Evolutionary conservation across 176 grass and related monocot species (phyloP).

Genomic region (Chrysopogon serrulatus): DNA sequence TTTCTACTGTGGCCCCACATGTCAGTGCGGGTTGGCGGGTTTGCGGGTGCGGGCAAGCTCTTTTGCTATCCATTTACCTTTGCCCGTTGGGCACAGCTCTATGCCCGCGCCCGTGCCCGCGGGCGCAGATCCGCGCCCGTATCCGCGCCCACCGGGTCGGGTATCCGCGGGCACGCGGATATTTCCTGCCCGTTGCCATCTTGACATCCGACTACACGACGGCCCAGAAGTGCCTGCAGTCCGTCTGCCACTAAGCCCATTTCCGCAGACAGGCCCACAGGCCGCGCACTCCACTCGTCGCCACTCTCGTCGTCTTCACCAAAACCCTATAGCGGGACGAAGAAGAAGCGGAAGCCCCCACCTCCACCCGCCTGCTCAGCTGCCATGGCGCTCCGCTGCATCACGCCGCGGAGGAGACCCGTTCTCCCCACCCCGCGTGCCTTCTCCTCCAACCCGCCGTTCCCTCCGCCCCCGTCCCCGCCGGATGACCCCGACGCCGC

Average conservation of each 20-base stretch:
- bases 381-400: slow-evolving; percentile 45
- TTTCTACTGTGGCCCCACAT: too few relatives aligned
- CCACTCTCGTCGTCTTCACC: background rate
- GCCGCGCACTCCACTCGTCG: background rate
- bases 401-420: slow-evolving; percentile 6
- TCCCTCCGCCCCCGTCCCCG: slow-evolving; percentile 16
- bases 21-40: too few relatives aligned
- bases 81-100: too few relatives aligned
- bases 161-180: too few relatives aligned
- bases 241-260: background rate
- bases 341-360: background rate
- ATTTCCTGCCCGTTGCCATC: too few relatives aligned
- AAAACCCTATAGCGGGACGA: slow-evolving; percentile 25
- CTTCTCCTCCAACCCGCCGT: slow-evolving; percentile 15
- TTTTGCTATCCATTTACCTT: too few relatives aligned
- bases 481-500: background rate
- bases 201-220: background rate
- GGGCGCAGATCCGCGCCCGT: too few relatives aligned
- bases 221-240: background rate
- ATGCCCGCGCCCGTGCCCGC: too few relatives aligned
- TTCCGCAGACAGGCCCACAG: background rate
- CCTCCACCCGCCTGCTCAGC: slow-evolving; percentile 4
- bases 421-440: background rate
- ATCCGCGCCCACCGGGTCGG: too few relatives aligned
- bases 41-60: too few relatives aligned